Base-by-base conservation (phyloP, 306 rosid species). In the Acacia melanoxylon region DNA sequence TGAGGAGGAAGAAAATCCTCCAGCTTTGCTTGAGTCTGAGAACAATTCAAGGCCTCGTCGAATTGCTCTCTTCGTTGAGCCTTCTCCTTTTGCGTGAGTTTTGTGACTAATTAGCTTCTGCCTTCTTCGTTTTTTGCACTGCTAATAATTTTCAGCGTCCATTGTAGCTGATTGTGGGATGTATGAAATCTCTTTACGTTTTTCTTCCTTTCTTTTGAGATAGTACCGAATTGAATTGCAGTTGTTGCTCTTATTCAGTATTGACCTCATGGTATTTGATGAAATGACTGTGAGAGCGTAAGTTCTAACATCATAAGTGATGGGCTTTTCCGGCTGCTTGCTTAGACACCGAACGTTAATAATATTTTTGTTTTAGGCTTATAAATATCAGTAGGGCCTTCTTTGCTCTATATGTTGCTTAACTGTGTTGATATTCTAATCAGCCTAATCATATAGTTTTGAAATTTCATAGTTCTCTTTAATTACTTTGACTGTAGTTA, bases 21-120 rank as follows among this genome's bases (percentile, higher is more conserved):
- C 94, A 62, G 75, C 80, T 75, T 77, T 93, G 87, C 63, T 91
- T 81, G 98, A 91, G 25, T 35, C 81, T 0, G 98, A 93, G 79
- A 76, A 8, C 75, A 89, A 85, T 78, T 89, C 93, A 0, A 88
- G 86, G 71, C 99, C 99, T 82, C 94, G 98, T 58, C 86, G 99
- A 75, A 95, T 95, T 83, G 99, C 99, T 75, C 94, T 95, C 72
- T 95, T 95, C 63, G 97, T 95, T 35, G 99, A 95, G 88, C 99
- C 99, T 89, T 95, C 99, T 74, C 99, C 99, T 58, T 95, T 95
- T 77, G 92, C 99, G 99, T 93, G 84, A 90, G 98, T 87, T 11
- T 46, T 65, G 24, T 45, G 22, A 11, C 33, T 35, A 54, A 44
- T 46, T 54, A 27, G 78, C 51, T 80, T 40, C 12, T 44, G 35